A percentile compares a stretch with the other conserved stretches of the same genome.
These are phyloP conservation scores for Xylaria sp. DNA, from an alignment of 2,329 filamentous ascomycete genomes.

Conservation along the genomic window DNA sequence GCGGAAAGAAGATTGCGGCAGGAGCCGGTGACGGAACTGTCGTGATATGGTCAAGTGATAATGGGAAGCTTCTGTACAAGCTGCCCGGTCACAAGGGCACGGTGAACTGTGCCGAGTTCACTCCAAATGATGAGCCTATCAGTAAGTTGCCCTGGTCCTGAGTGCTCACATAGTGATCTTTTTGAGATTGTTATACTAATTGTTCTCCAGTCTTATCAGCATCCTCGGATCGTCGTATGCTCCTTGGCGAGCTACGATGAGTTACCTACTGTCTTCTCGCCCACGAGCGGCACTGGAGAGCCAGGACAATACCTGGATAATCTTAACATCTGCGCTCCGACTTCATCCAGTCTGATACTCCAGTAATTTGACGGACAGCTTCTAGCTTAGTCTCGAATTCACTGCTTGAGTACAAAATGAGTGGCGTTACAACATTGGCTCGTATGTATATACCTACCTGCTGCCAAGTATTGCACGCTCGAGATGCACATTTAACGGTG, in stretches of 20 bases:
- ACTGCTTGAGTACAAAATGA: background rate
- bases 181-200: slow-evolving; percentile 1
- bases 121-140: slow-evolving; percentile 77
- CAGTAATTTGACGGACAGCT: background rate
- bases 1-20: slow-evolving; percentile 80
- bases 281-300: background rate
- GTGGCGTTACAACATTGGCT: background rate
- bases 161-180: background rate
- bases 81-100: slow-evolving; percentile 91
- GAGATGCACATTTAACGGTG: background rate
- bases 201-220: slow-evolving; percentile 66
- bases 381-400: background rate
- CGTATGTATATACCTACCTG: background rate
- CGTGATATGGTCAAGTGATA: slow-evolving; percentile 82
- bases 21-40: slow-evolving; percentile 88
- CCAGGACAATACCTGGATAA: background rate
- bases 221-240: slow-evolving; percentile 80
- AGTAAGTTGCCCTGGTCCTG: slow-evolving; percentile 53
- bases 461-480: background rate
- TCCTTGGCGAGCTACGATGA: slow-evolving; percentile 76
- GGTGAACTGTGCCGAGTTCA: slow-evolving; percentile 91
- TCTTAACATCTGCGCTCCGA: background rate
- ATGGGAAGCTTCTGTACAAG: slow-evolving; percentile 90
- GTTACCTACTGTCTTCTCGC: background rate
- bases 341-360: background rate